Base-by-base conservation (phyloP, 2,329 filamentous ascomycete genomes). In the Diplodia sapinea region DNA sequence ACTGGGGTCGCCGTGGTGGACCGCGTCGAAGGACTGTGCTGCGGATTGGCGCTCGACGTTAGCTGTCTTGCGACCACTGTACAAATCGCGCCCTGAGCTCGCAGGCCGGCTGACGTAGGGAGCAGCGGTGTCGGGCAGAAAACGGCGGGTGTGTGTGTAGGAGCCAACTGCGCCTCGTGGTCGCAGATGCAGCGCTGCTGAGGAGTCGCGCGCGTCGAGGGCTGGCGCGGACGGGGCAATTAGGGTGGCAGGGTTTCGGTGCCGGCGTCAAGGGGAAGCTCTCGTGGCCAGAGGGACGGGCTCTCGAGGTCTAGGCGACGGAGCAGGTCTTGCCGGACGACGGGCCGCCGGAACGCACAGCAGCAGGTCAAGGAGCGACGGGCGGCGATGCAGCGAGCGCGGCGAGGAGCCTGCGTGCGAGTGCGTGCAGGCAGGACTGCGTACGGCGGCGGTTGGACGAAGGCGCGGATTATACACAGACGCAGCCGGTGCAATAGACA, bases 21-120 rank as follows among this genome's bases (percentile, higher is more conserved):
- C 65, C 54, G 65, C 52, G 65, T 59, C 65, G 65, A 59, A 52
- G 54, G 65, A 56, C 64, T 31, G 54, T 49, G 43, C 40, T 38
- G 47, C 15, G 51, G 36, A 54, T 50, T 56, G 65, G 40, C 54
- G 65, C 52, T 66, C 52, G 51, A 56, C 63, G 63, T 36, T 66
- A 47, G 49, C 47, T 65, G 49, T 49, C 54, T 68, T 55, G 66
- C 51, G 47, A 49, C 65, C 67, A 72, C 69, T 71, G 71, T 72
- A 73, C 68, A 72, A 57, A 49, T 68, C 47, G 65, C 56, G 69
- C 66, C 65, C 70, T 70, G 70, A 66, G 70, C 69, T 74, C 72
- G 70, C 74, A 75, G 74, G 71, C 73, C 71, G 67, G 71, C 74
- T 73, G 73, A 71, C 68, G 71, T 68, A 67, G 71, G 65, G 69